Base-by-base conservation (phyloP, 2,329 filamentous ascomycete species). In the Penicillium italicum region DNA sequence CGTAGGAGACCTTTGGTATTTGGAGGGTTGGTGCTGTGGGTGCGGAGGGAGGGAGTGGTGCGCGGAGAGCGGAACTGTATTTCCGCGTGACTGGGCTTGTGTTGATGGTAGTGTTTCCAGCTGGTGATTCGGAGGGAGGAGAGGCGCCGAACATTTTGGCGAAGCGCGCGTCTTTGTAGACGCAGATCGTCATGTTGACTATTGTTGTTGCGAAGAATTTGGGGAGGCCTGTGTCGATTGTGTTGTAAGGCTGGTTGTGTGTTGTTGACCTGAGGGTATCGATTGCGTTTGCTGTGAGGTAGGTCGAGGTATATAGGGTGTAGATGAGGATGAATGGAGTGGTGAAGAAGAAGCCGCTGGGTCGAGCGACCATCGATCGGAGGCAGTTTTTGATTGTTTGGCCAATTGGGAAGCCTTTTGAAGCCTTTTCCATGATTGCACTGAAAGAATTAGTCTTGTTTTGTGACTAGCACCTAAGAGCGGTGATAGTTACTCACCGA, bases 101-200 rank as follows among this genome's bases (percentile, higher is more conserved):
- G 30, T 44, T 59, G 54, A 43, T 14, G 55, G 14, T 43, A 58
- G 9, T 24, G 53, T 28, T 2, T 63, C 44, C 24, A 34, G 51
- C 18, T 42, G 34, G 41, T 31, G 50, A 74, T 61, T 10, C 69
- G 26, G 80, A 75, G 75, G 81, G 54, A 73, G 79, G 57, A 4
- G 74, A 71, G 0, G 87, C 84, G 12, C 90, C 90, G 71, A 95
- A 96, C 67, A 96, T 82, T 67, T 85, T 84, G 1, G 90, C 90
- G 72, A 93, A 96, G 58, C 88, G 85, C 66, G 87, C 86, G 76
- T 96, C 92, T 74, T 96, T 97, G 81, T 94, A 91, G 44, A 96
- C 85, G 73, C 90, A 91, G 34, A 96, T 80, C 8, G 85, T 84
- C 73, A 96, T 86, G 76, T 97, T 97, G 53, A 91, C 85, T n/a